A percentile compares a stretch with the other conserved stretches of the same genome.
Evolutionary conservation across 2,329 filamentous ascomycete genomes (phyloP).

Genomic region (Sporothrix pallida): DNA sequence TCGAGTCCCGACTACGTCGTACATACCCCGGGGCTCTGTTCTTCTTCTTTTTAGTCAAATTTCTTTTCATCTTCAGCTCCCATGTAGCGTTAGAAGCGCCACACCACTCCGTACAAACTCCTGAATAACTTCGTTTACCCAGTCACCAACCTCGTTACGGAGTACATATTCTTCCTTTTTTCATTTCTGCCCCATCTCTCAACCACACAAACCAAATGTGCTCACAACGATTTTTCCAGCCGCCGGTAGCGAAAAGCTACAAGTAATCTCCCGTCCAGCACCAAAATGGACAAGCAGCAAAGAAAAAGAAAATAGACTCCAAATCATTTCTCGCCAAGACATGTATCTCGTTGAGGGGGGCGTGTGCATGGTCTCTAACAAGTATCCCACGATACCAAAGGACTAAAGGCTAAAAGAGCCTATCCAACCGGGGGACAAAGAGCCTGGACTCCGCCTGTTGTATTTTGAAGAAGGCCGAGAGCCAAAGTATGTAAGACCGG

Average conservation of each 20-base stretch:
- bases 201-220: too few species aligned
- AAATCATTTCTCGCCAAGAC: neutral
- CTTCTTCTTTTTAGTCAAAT: too few species aligned
- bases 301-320: neutral
- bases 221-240: neutral
- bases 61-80: neutral
- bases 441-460: neutral
- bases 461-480: neutral
- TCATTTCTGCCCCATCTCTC: too few species aligned
- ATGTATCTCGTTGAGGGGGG: neutral
- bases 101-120: too few species aligned
- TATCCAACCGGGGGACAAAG: too few species aligned
- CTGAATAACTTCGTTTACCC: too few species aligned
- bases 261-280: neutral
- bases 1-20: too few species aligned
- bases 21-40: too few species aligned
- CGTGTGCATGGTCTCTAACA: neutral
- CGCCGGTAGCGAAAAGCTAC: neutral
- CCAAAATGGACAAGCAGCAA: neutral
- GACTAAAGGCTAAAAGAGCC: neutral
- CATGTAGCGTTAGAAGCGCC: too few species aligned
- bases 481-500: neutral
- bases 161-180: too few species aligned
- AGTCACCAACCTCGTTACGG: too few species aligned
- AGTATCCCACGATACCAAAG: neutral